phyloP scores from a whole-genome alignment of 495 filamentous ascomycete species.

The Venustampulla echinocandica region DNA sequence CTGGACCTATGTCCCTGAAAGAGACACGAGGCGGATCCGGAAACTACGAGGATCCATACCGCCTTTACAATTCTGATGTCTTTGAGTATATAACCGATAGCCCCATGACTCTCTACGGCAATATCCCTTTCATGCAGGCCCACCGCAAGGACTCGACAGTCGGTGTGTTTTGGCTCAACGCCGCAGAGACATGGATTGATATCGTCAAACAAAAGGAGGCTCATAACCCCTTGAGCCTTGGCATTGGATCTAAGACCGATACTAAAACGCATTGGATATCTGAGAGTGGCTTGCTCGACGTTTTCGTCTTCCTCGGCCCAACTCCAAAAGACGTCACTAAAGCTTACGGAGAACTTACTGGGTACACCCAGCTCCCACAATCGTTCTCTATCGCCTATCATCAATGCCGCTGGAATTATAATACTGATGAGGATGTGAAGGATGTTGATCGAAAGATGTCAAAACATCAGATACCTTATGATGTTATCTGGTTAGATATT shows the following conservation, averaged over 20 bases:
- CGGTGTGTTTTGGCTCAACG: slow-evolving; percentile 97
- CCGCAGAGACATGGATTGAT: slow-evolving; percentile 95
- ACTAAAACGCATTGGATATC: slow-evolving; percentile 97
- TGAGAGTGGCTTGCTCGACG: slow-evolving; percentile 77
- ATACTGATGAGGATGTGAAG: slow-evolving; percentile 91
- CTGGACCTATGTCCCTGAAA: slow-evolving; percentile 77
- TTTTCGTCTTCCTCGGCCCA: slow-evolving; percentile 91
- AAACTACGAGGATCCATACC: slow-evolving; percentile 85
- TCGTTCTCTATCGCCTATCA: slow-evolving; percentile 90
- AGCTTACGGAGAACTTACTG: slow-evolving; percentile 84
- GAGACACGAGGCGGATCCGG: slow-evolving; percentile 82
- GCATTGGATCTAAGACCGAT: slow-evolving; percentile 54
- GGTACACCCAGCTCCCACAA: slow-evolving; percentile 83
- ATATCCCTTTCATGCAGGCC: slow-evolving; percentile 95
- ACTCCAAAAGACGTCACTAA: slow-evolving; percentile 70
- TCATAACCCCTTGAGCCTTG: slow-evolving; percentile 69
- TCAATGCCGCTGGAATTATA: slow-evolving; percentile 98
- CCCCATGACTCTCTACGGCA: slow-evolving; percentile 96
- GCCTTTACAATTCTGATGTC: slow-evolving; percentile 91
- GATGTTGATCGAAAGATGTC: slow-evolving; percentile 95
- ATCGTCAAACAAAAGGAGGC: slow-evolving; percentile 72
- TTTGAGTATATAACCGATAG: slow-evolving; percentile 96
- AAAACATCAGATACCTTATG: slow-evolving; percentile 88
- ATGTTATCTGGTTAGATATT: slow-evolving; percentile 97
- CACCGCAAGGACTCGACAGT: slow-evolving; percentile 89